Evolutionary conservation across 331 rosid species (phyloP), one percentile per base, ranked within the genome.

Genomic region (Prunus yedoensis): DNA sequence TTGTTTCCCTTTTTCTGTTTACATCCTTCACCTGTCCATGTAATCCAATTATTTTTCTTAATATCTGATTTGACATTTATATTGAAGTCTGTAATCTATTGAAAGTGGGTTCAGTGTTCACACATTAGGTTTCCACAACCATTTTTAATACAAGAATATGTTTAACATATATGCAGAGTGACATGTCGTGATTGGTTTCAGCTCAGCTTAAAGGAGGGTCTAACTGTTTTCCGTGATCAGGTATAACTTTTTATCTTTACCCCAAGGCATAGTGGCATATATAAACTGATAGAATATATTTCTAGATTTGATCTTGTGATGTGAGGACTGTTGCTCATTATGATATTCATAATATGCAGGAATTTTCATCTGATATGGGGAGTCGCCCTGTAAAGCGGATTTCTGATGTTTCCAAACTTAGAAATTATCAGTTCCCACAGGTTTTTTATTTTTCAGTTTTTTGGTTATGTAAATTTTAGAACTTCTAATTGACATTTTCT

Each of bases 171-270:
- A 80, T 82, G 77, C 86, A 95, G 99, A 83, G 98, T 95, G 80
- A 95, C 99, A 41, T 95, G 99, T 51, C 99, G 99, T 6, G 99
- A 95, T 78, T 95, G 99, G 99, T 95, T 92, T 93, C 99, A 95
- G 90, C 94, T 95, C 57, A 95, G 98, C 79, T 85, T 92, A 77
- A 95, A 95, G 93, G 99, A 95, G 82, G 99, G 99, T 80, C 93
- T 95, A 60, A 95, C 99, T n/a, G 98, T 95, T 78, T 95, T 95
- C 63, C 97, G 99, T 68, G 99, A 95, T 82, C 99, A 95, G 97
- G 99, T 79, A 80, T 62, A 20, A 28, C 66, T 68, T 82, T 73
- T 52, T 21, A 54, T 21, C 54, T 67, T 25, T 20, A 23, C 41
- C 71, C 25, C 10, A 20, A 71, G 16, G 23, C 43, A 27, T 68